Percentiles rank a stretch among this genome's conserved stretches.
Evolutionary conservation across 164 flowering plant species (phyloP).

Genomic region (Nymphaea thermarum): DNA sequence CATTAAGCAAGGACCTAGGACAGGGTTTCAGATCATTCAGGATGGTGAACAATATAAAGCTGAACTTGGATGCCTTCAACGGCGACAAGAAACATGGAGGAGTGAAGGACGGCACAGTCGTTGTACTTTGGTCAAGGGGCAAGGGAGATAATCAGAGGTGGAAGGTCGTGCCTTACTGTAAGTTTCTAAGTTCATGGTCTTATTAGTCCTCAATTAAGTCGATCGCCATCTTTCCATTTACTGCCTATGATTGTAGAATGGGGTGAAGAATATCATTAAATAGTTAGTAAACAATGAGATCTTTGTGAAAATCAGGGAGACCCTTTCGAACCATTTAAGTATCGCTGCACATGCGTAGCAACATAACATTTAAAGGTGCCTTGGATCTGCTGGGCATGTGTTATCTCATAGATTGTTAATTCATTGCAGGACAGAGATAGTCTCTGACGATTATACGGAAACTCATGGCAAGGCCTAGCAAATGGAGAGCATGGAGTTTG

Average conservation of each 20-base stretch:
- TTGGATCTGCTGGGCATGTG: too few species aligned
- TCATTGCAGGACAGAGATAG: neutral
- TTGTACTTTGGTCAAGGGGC: constrained; percentile 56
- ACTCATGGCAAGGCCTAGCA: neutral
- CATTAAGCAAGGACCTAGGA: constrained; percentile 49
- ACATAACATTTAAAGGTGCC: too few species aligned
- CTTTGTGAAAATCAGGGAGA: too few species aligned
- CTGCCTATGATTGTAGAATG: too few species aligned
- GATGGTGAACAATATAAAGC: constrained; percentile 54
- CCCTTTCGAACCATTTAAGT: too few species aligned
- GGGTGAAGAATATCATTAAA: too few species aligned
- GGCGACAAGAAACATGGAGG: constrained; percentile 63
- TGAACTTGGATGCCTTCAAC: constrained; percentile 58
- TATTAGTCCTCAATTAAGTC: too few species aligned
- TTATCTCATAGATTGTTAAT: neutral
- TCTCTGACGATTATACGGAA: neutral
- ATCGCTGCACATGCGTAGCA: too few species aligned
- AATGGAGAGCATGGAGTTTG: neutral
- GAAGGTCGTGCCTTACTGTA: constrained; percentile 57
- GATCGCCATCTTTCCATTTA: too few species aligned
- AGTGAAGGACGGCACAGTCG: constrained; percentile 53
- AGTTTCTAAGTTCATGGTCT: constrained; percentile 10
- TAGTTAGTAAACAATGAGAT: too few species aligned
- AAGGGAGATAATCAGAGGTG: constrained; percentile 75
- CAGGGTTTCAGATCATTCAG: constrained; percentile 47